Evolutionary conservation across 139 green algal species (phyloP).

Genomic region (Trebouxia sp.): DNA sequence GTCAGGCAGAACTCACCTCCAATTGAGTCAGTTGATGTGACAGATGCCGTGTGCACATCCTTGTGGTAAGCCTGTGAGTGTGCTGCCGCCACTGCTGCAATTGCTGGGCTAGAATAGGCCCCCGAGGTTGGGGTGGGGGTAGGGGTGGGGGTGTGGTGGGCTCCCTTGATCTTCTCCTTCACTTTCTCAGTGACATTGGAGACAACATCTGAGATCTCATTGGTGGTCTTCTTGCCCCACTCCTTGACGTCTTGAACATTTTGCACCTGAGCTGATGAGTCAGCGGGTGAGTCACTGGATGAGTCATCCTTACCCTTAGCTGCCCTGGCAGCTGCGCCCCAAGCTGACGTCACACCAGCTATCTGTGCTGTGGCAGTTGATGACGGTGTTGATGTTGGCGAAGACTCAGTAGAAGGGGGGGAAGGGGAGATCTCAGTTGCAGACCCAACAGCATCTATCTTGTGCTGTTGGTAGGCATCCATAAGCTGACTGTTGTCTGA

Average conservation of each 20-base stretch:
- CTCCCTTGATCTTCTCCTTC: background rate
- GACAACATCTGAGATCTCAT: background rate
- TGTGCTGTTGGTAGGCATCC: background rate
- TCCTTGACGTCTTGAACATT: background rate
- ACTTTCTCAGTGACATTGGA: background rate
- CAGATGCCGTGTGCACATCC: background rate
- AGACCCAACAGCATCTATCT: background rate
- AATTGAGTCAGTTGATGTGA: slow-evolving; percentile 14
- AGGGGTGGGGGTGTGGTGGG: background rate
- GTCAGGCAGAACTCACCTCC: too few species aligned
- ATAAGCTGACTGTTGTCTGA: background rate
- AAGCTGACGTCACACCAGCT: too few species aligned
- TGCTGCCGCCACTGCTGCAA: background rate
- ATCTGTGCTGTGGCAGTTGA: too few species aligned
- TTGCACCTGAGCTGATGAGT: background rate
- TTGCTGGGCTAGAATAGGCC: too few species aligned
- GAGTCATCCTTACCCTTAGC: background rate
- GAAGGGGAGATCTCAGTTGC: background rate
- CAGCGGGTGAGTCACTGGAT: background rate
- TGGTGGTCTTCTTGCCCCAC: background rate
- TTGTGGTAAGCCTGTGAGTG: background rate
- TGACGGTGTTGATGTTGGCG: too few species aligned
- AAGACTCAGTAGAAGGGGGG: too few species aligned
- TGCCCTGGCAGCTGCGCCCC: background rate
- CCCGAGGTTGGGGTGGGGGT: background rate